Evolutionary conservation across 352 stramenopile species (phyloP).

Genomic region (Phytophthora megakarya): DNA sequence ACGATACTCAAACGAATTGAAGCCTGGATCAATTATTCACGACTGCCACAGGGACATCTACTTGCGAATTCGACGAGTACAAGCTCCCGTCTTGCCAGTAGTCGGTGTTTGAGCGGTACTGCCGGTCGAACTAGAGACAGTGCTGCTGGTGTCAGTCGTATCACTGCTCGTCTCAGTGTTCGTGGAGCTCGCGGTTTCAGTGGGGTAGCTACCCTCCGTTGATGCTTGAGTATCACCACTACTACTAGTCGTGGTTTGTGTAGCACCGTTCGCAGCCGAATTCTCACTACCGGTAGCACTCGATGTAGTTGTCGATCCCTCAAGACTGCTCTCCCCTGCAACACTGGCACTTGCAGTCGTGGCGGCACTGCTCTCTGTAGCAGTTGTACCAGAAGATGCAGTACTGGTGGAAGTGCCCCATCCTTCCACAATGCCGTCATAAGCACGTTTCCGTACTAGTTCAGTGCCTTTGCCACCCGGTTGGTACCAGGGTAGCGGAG

Average conservation of each 20-base stretch:
- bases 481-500: slow-evolving; percentile 31
- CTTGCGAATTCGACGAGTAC: slow-evolving; percentile 20
- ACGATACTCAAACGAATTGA: slow-evolving; percentile 10
- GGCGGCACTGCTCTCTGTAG: neutral
- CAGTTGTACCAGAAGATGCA: neutral
- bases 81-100: slow-evolving; percentile 10
- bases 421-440: slow-evolving; percentile 30
- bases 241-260: slow-evolving; percentile 3
- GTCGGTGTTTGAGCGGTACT: slow-evolving; percentile 6
- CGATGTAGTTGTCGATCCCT: slow-evolving; percentile 3
- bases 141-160: slow-evolving; percentile 4
- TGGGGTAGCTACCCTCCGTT: neutral
- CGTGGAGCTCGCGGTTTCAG: neutral
- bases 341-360: slow-evolving; percentile 9
- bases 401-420: slow-evolving; percentile 20
- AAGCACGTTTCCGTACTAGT: slow-evolving; percentile 31
- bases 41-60: neutral
- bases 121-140: neutral
- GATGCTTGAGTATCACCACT: neutral
- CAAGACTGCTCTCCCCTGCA: slow-evolving; percentile 11
- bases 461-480: slow-evolving; percentile 23
- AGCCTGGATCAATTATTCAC: too few species aligned
- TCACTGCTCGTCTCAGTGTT: neutral
- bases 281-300: slow-evolving; percentile 1
- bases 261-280: neutral